Conservation (phyloP, 164 flowering plant genomes). For the Magnolia officinalis region DNA sequence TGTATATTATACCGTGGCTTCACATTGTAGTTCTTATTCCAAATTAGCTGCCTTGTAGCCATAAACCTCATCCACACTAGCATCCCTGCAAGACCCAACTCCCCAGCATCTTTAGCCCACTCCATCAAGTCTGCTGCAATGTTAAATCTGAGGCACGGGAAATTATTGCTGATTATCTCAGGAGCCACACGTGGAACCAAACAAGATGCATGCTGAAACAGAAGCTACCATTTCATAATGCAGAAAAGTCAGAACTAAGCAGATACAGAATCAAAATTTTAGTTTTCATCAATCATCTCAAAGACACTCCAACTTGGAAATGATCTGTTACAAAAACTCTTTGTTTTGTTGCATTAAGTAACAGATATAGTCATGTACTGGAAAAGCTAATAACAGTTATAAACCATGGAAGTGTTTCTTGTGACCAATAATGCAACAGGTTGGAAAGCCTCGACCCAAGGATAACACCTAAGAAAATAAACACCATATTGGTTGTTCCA, state of each 20-base stretch:
- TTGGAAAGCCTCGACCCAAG: neutral
- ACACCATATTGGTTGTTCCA: neutral
- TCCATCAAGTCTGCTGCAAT: slow-evolving; percentile 88
- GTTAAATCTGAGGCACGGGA: slow-evolving; percentile 61
- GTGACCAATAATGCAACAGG: neutral
- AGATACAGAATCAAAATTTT: neutral
- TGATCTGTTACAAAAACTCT: neutral
- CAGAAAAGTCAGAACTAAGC: slow-evolving; percentile 1
- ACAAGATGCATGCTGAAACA: too few relatives aligned
- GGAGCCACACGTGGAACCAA: neutral
- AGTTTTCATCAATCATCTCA: neutral
- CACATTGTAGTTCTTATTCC: slow-evolving; percentile 98
- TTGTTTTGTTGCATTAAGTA: too few relatives aligned
- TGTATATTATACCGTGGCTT: slow-evolving; percentile 77
- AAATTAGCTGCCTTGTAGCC: slow-evolving; percentile 95
- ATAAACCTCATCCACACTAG: slow-evolving; percentile 99
- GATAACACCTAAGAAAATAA: neutral
- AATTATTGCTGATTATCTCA: neutral
- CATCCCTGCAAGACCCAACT: slow-evolving; percentile 87
- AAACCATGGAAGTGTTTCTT: neutral
- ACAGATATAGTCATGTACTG: neutral
- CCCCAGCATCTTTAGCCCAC: slow-evolving; percentile 70
- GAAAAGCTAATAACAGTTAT: neutral
- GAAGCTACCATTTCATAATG: neutral
- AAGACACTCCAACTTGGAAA: neutral